phyloP scores from a whole-genome alignment of 805 yeast genomes.

The Lipomyces yamanashiensis region DNA sequence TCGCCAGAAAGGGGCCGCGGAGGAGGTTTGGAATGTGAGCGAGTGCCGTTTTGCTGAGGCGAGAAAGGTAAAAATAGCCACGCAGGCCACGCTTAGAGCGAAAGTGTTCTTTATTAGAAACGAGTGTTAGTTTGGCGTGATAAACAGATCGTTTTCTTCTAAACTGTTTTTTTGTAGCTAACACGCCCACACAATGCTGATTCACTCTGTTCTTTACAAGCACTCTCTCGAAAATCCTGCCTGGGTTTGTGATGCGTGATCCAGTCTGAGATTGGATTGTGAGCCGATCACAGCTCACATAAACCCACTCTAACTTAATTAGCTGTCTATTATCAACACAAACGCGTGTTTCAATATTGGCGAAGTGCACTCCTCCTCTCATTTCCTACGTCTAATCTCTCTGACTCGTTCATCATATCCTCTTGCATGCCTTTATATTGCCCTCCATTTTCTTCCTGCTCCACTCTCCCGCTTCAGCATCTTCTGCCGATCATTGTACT shows the following conservation, averaged over 20 bases:
- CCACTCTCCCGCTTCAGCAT: no score
- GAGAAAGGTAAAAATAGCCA: conserved; percentile 13
- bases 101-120: not conserved
- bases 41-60: conserved; percentile 8
- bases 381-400: no score
- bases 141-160: not conserved
- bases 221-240: not conserved
- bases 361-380: no score
- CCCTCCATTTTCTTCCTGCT: no score
- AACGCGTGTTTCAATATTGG: no score
- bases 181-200: no score
- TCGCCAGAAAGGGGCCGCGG: conserved; percentile 9
- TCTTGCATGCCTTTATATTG: no score
- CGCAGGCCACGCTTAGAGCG: not conserved
- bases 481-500: no score
- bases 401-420: no score
- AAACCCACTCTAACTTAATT: not conserved
- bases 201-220: no score
- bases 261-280: not conserved
- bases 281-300: not conserved
- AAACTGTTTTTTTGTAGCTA: not conserved
- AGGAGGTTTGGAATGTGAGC: conserved; percentile 9
- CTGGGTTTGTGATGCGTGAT: not conserved
- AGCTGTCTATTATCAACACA: no score
- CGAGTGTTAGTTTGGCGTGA: not conserved